phyloP scores from a whole-genome alignment of 495 filamentous ascomycete species.

The Cercophora samala region DNA sequence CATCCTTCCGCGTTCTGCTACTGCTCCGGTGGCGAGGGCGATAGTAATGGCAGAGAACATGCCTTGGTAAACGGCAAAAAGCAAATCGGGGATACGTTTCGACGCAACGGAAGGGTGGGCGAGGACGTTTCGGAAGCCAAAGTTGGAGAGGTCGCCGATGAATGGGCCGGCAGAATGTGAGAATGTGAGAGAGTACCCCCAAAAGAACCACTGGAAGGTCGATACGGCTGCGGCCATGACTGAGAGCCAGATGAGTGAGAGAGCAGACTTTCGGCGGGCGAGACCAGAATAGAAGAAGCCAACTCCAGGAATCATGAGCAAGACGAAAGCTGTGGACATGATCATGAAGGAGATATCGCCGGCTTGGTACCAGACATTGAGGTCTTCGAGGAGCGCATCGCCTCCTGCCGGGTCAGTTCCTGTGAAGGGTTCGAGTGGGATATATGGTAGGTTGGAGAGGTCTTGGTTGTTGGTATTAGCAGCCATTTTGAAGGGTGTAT shows the following conservation, averaged over 20 bases:
- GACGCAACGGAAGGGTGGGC: constrained; percentile 74
- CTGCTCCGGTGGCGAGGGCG: constrained; percentile 83
- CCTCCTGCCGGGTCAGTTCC: constrained; percentile 65
- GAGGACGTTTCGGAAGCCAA: constrained; percentile 79
- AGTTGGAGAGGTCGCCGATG: constrained; percentile 79
- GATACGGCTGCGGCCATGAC: constrained; percentile 88
- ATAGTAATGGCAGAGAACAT: constrained; percentile 97
- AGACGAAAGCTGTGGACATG: constrained; percentile 77
- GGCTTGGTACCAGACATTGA: constrained; percentile 79
- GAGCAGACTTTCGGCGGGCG: constrained; percentile 86
- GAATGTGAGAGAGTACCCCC: constrained; percentile 92
- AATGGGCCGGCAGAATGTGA: constrained; percentile 78
- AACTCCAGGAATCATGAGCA: constrained; percentile 97
- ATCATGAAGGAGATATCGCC: constrained; percentile 92
- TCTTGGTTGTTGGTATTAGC: constrained; percentile 34
- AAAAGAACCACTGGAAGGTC: constrained; percentile 98
- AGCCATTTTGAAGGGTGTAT: constrained; percentile 1
- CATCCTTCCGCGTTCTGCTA: constrained; percentile 89
- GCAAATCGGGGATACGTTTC: constrained; percentile 72
- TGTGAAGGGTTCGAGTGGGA: constrained; percentile 61
- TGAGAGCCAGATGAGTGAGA: constrained; percentile 92
- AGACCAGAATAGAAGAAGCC: constrained; percentile 98
- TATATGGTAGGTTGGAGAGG: constrained; percentile 46
- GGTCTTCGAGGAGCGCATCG: constrained; percentile 64
- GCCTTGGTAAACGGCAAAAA: constrained; percentile 93